Percentiles rank a stretch among this genome's conserved stretches.
These are phyloP conservation scores for Suillus variegatus DNA, from an alignment of 768 basidiomycete species.

Conservation along the genomic window DNA sequence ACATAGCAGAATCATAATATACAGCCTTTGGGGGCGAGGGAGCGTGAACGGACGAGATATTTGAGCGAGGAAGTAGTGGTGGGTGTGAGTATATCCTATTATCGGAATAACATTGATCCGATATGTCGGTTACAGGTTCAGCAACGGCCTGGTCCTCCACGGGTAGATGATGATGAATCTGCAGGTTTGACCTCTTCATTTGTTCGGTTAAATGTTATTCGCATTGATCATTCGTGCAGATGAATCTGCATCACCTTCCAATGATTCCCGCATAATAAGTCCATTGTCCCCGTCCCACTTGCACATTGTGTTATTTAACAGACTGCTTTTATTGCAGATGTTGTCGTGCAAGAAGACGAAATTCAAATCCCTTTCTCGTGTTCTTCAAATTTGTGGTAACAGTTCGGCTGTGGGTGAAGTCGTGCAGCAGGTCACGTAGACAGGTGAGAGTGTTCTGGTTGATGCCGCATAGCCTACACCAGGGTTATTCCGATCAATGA, in stretches of 20 bases:
- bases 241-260: slow-evolving; percentile 42
- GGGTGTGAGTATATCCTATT: slow-evolving; percentile 33
- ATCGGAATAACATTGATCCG: background rate
- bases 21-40: slow-evolving; percentile 66
- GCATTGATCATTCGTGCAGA: slow-evolving; percentile 35
- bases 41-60: slow-evolving; percentile 56
- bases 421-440: slow-evolving; percentile 17
- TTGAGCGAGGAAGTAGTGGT: slow-evolving; percentile 40
- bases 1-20: slow-evolving; percentile 50
- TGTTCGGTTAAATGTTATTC: background rate
- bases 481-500: too few species aligned
- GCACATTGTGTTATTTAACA: too few species aligned
- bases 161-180: slow-evolving; percentile 62
- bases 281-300: too few species aligned
- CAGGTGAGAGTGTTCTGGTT: background rate
- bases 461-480: background rate
- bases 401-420: slow-evolving; percentile 19
- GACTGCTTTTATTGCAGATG: too few species aligned
- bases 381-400: slow-evolving; percentile 9
- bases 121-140: slow-evolving; percentile 8
- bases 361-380: too few species aligned
- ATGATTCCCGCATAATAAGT: too few species aligned
- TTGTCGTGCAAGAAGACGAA: too few species aligned
- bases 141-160: slow-evolving; percentile 34
- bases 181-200: slow-evolving; percentile 44